These are phyloP conservation scores for Xylariaceae sp. DNA, from an alignment of 2,329 filamentous ascomycete genomes.

Conservation along the genomic window DNA sequence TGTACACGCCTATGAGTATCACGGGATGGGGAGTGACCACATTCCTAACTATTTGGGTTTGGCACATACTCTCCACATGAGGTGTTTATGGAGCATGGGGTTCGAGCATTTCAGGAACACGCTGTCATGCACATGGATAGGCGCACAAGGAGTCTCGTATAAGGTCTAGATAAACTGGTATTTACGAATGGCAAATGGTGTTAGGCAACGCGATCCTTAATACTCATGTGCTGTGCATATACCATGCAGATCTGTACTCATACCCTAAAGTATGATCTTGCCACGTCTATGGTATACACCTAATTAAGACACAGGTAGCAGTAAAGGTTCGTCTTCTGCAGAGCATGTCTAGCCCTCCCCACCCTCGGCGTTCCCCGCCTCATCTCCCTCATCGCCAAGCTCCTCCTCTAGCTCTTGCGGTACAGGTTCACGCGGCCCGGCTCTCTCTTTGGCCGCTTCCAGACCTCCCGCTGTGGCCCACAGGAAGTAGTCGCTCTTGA, in stretches of 20 bases:
- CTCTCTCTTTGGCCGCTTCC: conserved; percentile 60
- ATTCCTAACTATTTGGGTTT: too few relatives aligned
- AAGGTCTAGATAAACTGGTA: too few relatives aligned
- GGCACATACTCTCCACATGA: too few relatives aligned
- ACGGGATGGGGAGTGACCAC: too few relatives aligned
- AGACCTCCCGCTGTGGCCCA: conserved; percentile 76
- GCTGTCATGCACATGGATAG: too few relatives aligned
- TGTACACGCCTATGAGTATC: too few relatives aligned
- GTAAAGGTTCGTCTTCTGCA: neutral
- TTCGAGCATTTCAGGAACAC: too few relatives aligned
- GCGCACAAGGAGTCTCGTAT: too few relatives aligned
- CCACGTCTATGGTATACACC: neutral
- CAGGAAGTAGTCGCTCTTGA: conserved; percentile 73
- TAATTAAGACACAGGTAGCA: neutral
- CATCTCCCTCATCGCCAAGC: conserved; percentile 60
- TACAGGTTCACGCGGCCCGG: conserved; percentile 50
- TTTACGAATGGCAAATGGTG: too few relatives aligned
- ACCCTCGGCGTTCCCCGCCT: conserved; percentile 55
- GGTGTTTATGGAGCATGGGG: too few relatives aligned
- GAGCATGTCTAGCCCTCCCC: conserved; percentile 34
- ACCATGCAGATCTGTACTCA: neutral
- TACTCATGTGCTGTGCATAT: too few relatives aligned
- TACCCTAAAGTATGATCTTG: neutral
- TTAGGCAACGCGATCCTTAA: too few relatives aligned
- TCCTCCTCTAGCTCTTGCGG: conserved; percentile 50